phyloP scores from a whole-genome alignment of 345 rosid genomes.

The Jatropha curcas region DNA sequence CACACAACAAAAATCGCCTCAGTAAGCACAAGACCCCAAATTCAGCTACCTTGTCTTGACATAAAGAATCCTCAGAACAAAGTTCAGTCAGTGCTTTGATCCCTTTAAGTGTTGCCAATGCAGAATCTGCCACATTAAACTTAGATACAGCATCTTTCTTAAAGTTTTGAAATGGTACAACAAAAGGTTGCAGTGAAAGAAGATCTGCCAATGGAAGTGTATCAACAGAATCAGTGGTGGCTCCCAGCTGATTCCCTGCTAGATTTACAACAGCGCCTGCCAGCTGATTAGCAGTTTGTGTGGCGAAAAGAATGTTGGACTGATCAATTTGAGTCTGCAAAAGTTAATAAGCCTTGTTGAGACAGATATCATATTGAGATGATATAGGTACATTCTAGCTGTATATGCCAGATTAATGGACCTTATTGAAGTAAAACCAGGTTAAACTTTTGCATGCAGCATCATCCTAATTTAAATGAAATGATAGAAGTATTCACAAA shows the following conservation, averaged over 20 bases:
- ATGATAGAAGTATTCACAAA: slow-evolving; percentile 26
- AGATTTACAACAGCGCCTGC: slow-evolving; percentile 81
- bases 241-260: slow-evolving; percentile 61
- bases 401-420: background rate
- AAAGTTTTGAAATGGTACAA: slow-evolving; percentile 55
- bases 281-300: slow-evolving; percentile 68
- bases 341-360: slow-evolving; percentile 27
- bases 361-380: background rate
- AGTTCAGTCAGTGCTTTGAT: slow-evolving; percentile 81
- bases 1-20: slow-evolving; percentile 71
- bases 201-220: slow-evolving; percentile 73
- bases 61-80: slow-evolving; percentile 65
- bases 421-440: background rate
- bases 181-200: slow-evolving; percentile 84
- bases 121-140: slow-evolving; percentile 82
- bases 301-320: slow-evolving; percentile 61
- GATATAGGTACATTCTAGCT: slow-evolving; percentile 11
- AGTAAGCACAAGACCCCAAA: slow-evolving; percentile 80
- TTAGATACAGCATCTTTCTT: slow-evolving; percentile 69
- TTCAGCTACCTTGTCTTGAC: slow-evolving; percentile 65
- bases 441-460: slow-evolving; percentile 13
- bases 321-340: slow-evolving; percentile 74
- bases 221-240: slow-evolving; percentile 46
- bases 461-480: slow-evolving; percentile 9
- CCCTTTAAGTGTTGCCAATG: slow-evolving; percentile 81